Evolutionary conservation across 164 flowering plant species (phyloP).

Genomic region (Chimonanthus salicifolius): DNA sequence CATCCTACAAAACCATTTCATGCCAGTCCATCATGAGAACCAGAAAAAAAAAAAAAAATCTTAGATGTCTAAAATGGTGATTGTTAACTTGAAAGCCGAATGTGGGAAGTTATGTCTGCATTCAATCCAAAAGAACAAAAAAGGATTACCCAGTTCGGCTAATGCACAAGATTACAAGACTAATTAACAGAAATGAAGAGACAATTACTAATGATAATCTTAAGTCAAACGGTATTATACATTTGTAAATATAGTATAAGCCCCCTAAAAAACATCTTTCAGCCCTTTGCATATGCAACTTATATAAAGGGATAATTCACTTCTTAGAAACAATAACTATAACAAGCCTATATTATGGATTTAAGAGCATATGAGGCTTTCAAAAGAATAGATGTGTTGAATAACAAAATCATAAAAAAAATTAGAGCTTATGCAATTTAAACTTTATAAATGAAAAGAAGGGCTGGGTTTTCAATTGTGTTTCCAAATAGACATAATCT

Average conservation of each 20-base stretch:
- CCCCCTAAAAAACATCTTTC: background rate
- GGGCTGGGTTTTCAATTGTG: background rate
- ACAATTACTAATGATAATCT: background rate
- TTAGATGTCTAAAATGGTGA: background rate
- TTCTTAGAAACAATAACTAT: background rate
- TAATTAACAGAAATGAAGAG: background rate
- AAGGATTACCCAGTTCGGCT: background rate
- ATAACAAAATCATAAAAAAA: too few relatives aligned
- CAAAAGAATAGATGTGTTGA: background rate
- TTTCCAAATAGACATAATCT: background rate
- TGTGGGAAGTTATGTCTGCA: background rate
- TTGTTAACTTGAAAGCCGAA: background rate
- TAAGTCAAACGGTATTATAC: background rate
- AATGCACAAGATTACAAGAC: background rate
- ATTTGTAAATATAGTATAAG: too few relatives aligned
- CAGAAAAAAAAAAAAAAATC: background rate
- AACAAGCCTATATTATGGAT: background rate
- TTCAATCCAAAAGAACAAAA: background rate
- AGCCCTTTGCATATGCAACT: background rate
- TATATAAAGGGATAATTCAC: background rate
- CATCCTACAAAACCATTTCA: constrained; percentile 26
- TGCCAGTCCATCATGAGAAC: background rate
- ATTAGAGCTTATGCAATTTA: background rate
- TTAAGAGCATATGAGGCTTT: background rate
- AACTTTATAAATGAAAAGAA: too few relatives aligned